These are phyloP conservation scores for Flammula alnicola DNA, from an alignment of 1,284 basidiomycete species.

Conservation along the genomic window DNA sequence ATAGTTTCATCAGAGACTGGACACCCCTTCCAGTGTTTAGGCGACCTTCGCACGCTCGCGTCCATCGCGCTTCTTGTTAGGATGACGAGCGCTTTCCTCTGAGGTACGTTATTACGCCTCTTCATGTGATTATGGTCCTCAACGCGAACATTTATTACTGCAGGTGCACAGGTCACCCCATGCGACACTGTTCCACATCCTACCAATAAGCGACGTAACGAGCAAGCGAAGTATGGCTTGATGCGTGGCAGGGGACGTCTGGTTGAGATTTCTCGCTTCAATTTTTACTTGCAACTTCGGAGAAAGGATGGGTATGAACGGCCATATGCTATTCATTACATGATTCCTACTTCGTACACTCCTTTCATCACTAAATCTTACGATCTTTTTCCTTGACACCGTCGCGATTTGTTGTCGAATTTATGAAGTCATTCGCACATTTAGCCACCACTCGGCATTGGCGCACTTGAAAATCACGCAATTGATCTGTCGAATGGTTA, in stretches of 20 bases:
- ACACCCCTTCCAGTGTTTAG: conserved; percentile 60
- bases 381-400: too few relatives aligned
- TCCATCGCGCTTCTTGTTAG: conserved; percentile 79
- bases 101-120: conserved; percentile 39
- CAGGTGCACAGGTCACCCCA: conserved; percentile 33
- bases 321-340: background rate
- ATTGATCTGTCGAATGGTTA: conserved; percentile 10
- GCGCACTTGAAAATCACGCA: conserved; percentile 6
- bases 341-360: background rate
- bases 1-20: conserved; percentile 34
- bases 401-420: too few relatives aligned
- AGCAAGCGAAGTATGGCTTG: conserved; percentile 69
- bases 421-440: too few relatives aligned
- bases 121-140: conserved; percentile 8
- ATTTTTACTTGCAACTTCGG: background rate
- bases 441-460: too few relatives aligned
- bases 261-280: background rate
- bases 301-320: too few relatives aligned
- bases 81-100: conserved; percentile 59
- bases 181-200: conserved; percentile 62
- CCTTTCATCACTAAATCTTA: too few relatives aligned
- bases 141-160: conserved; percentile 8
- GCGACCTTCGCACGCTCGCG: conserved; percentile 69
- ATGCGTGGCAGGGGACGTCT: conserved; percentile 57
- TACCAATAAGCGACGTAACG: conserved; percentile 72